Evolutionary conservation across 306 rosid genomes (phyloP), one percentile per base, ranked within the genome.

Genomic region (Sphenostylis stenocarpa): DNA sequence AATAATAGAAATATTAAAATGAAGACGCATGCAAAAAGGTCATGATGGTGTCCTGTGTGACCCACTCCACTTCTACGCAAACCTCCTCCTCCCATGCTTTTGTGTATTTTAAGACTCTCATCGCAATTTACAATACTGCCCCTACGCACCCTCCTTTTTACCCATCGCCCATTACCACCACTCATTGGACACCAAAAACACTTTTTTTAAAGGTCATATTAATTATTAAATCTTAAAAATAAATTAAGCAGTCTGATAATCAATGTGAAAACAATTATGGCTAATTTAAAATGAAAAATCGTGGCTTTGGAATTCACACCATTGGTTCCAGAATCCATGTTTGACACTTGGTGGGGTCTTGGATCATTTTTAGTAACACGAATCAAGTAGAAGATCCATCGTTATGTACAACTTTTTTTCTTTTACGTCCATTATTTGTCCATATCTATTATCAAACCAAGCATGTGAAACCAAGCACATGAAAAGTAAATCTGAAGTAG

Each of bases 21-120:
- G 82, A 90, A 82, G 90, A 75, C 98, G 98, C 98, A 93, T 93
- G 98, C 98, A 84, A 87, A 84, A 88, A 86, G 82, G 86, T 90
- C 72, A 91, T 93, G 88, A 93, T 93, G 88, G 86, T 91, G 97
- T 93, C 85, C 87, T 84, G 89, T 88, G 84, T 62, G 57, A 70
- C 77, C 75, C 84, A 84, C 80, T 65, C 69, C 51, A 62, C 36
- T 75, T 36, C 49, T 12, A 80, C 92, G 90, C 92, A 81, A 83
- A 52, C 85, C 77, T 67, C 49, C 68, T 36, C 77, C 43, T 36
- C 84, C 81, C 86, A 77, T 77, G 84, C 88, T 88, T 88, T 77
- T 78, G 88, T 87, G 83, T 80, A 84, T 88, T 85, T 78, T 86
- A 84, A 85, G 90, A 88, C 86, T 86, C 91, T 79, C 44, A 36